A percentile compares a stretch with the other conserved stretches of the same genome.
Evolutionary conservation across 345 rosid genomes (phyloP).

Genomic region (Eucalyptus viminalis): DNA sequence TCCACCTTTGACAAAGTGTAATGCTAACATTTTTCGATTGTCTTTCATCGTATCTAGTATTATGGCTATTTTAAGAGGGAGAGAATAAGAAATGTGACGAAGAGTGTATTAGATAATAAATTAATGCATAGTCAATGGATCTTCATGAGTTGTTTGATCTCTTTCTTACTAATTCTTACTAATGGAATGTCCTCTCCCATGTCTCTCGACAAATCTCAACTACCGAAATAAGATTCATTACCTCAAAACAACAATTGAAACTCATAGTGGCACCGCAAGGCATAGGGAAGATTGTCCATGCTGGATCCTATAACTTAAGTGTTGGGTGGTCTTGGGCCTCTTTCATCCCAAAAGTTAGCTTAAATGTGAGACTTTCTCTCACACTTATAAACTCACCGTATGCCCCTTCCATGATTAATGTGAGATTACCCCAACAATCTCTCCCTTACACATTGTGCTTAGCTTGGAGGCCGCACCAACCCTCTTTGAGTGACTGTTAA

Average conservation of each 20-base stretch:
- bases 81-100: neutral
- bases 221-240: neutral
- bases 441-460: too few species aligned
- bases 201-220: too few species aligned
- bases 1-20: neutral
- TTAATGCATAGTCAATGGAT: neutral
- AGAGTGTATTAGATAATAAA: neutral
- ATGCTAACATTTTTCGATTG: neutral
- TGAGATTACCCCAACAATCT: too few species aligned
- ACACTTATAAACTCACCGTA: too few species aligned
- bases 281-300: neutral
- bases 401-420: too few species aligned
- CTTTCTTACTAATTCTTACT: too few species aligned
- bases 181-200: too few species aligned
- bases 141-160: neutral
- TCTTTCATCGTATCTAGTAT: neutral
- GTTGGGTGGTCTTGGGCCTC: too few species aligned
- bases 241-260: neutral
- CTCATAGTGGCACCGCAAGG: neutral
- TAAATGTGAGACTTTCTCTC: too few species aligned
- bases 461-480: too few species aligned
- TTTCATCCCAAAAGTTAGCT: too few species aligned
- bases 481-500: too few species aligned
- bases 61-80: neutral
- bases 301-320: neutral